phyloP scores from a whole-genome alignment of 495 filamentous ascomycete species.

The Cercophora newfieldiana region DNA sequence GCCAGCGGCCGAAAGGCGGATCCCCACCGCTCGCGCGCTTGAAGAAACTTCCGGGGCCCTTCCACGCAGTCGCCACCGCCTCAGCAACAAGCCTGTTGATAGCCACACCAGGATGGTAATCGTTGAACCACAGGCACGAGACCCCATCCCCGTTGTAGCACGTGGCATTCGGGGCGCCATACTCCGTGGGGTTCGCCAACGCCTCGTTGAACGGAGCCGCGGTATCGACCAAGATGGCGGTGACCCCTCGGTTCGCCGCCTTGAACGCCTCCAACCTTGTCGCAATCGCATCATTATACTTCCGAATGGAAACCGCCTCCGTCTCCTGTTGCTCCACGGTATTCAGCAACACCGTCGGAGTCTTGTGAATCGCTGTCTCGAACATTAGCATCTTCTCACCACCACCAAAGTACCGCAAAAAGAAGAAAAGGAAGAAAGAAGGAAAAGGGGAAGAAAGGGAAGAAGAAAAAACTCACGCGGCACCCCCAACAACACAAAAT shows the following conservation, averaged over 20 bases:
- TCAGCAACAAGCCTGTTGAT: slow-evolving; percentile 40
- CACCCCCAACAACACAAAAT: slow-evolving; percentile 74
- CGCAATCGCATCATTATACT: slow-evolving; percentile 40
- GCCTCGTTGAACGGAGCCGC: slow-evolving; percentile 39
- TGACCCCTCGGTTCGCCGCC: slow-evolving; percentile 31
- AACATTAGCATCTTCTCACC: not conserved
- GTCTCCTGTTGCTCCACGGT: slow-evolving; percentile 20
- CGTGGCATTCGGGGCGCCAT: slow-evolving; percentile 44
- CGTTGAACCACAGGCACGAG: slow-evolving; percentile 48
- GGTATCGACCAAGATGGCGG: slow-evolving; percentile 42
- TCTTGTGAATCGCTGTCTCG: slow-evolving; percentile 57
- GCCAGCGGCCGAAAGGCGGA: not conserved
- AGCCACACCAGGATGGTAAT: slow-evolving; percentile 45
- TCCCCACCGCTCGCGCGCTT: too few relatives aligned
- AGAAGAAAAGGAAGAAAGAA: not conserved
- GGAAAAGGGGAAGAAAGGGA: not conserved
- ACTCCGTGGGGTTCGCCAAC: slow-evolving; percentile 43
- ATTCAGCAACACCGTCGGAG: slow-evolving; percentile 51
- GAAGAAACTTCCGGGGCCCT: slow-evolving; percentile 33
- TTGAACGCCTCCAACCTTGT: slow-evolving; percentile 30
- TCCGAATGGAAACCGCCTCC: slow-evolving; percentile 39
- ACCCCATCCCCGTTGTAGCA: slow-evolving; percentile 48
- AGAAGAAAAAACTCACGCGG: slow-evolving; percentile 47
- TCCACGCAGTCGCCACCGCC: slow-evolving; percentile 45
- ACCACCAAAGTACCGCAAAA: not conserved